These are phyloP conservation scores for Tetragonia tetragonoides DNA, from an alignment of 148 eudicot species.

Conservation along the genomic window DNA sequence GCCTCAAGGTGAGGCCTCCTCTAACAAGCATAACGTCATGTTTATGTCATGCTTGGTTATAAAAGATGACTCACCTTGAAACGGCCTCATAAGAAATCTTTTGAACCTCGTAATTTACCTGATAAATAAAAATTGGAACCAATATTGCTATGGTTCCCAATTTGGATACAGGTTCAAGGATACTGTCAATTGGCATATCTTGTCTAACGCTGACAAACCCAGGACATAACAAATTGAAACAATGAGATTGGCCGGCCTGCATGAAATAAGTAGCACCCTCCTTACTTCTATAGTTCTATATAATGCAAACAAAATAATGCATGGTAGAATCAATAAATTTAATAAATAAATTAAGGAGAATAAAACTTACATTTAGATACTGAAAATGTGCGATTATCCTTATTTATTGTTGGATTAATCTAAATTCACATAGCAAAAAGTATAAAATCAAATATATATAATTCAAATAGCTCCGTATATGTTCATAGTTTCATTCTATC, in stretches of 20 bases:
- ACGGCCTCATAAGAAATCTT: too few relatives aligned
- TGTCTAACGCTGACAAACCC: conserved; percentile 9
- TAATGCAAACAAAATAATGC: too few relatives aligned
- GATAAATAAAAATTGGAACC: not conserved
- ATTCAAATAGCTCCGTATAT: not conserved
- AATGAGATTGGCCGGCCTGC: conserved; percentile 17
- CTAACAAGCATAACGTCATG: too few relatives aligned
- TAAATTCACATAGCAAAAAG: not conserved
- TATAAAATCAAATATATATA: not conserved
- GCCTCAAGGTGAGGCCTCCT: too few relatives aligned
- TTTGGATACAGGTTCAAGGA: not conserved
- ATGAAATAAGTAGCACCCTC: too few relatives aligned
- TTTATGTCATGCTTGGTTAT: too few relatives aligned
- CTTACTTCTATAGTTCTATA: too few relatives aligned
- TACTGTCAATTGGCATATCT: not conserved
- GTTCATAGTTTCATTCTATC: not conserved
- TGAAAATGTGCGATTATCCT: conserved; percentile 6
- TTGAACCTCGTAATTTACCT: not conserved
- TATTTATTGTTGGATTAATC: conserved; percentile 9
- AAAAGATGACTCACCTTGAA: too few relatives aligned
- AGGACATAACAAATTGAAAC: conserved; percentile 10
- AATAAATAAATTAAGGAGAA: not conserved
- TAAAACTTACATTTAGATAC: not conserved
- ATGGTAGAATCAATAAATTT: not conserved
- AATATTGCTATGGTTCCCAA: not conserved